phyloP scores from a whole-genome alignment of 257 asterid species.

The Jacaranda mimosifolia region DNA sequence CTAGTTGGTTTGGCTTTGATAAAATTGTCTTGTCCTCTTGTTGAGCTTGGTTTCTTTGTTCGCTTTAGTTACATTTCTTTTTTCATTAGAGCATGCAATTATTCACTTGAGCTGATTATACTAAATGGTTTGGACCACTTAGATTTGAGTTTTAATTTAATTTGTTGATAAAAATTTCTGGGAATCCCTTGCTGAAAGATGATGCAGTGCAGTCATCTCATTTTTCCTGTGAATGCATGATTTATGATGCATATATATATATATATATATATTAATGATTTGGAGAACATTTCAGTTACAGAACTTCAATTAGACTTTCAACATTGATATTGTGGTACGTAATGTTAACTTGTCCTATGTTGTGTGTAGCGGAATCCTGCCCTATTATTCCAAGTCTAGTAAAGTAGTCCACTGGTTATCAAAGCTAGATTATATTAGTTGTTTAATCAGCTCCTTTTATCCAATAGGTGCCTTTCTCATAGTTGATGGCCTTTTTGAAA shows the following conservation, averaged over 20 bases:
- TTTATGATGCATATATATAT: slow-evolving; percentile 21
- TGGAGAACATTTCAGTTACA: neutral
- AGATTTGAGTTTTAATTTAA: neutral
- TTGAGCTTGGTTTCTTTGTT: slow-evolving; percentile 8
- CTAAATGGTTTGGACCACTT: slow-evolving; percentile 2
- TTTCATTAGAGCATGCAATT: neutral
- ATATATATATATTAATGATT: neutral
- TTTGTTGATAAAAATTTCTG: neutral
- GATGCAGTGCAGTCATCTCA: neutral
- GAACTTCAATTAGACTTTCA: slow-evolving; percentile 18
- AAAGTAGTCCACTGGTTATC: slow-evolving; percentile 6
- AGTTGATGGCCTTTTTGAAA: slow-evolving; percentile 8
- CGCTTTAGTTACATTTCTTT: neutral
- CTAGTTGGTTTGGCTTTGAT: neutral
- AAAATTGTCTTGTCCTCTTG: neutral
- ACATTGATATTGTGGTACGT: slow-evolving; percentile 11
- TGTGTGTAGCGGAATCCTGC: neutral
- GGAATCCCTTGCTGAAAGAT: neutral
- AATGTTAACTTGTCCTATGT: no score
- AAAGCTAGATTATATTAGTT: slow-evolving; percentile 25
- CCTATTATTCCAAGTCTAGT: slow-evolving; percentile 18
- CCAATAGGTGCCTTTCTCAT: neutral
- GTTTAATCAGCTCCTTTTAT: slow-evolving; percentile 7
- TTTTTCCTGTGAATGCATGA: slow-evolving; percentile 15
- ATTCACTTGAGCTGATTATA: neutral